These are phyloP conservation scores for Ceraceosorus guamensis DNA, from an alignment of 1,284 basidiomycete genomes.

Conservation along the genomic window DNA sequence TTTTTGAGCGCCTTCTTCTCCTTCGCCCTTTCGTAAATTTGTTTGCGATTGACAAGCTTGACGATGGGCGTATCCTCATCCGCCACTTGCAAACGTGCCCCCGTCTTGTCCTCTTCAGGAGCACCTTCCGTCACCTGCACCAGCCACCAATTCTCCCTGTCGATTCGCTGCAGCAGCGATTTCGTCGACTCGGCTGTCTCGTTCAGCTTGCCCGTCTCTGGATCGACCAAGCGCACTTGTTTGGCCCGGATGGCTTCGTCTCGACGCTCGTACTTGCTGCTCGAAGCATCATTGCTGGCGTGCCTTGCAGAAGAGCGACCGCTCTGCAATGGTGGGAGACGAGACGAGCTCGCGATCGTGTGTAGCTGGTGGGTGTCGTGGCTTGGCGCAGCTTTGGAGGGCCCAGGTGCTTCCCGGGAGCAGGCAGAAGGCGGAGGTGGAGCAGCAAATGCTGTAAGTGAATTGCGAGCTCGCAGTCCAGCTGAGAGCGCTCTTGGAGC, in stretches of 20 bases:
- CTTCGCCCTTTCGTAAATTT: conserved; percentile 35
- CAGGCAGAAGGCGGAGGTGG: too few species aligned
- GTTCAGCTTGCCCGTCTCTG: conserved; percentile 26
- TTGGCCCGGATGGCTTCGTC: conserved; percentile 6
- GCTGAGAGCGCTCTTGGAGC: too few species aligned
- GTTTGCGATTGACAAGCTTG: conserved; percentile 50
- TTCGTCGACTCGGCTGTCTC: conserved; percentile 18
- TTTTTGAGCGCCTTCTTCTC: conserved; percentile 17
- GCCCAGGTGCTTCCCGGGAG: too few species aligned
- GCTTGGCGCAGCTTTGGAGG: too few species aligned
- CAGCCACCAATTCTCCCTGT: conserved; percentile 28
- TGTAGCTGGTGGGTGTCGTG: too few species aligned
- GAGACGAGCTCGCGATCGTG: too few species aligned
- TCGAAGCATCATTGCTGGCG: too few species aligned
- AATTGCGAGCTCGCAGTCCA: too few species aligned
- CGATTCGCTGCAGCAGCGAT: conserved; percentile 29
- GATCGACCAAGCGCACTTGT: conserved; percentile 33
- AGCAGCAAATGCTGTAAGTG: too few species aligned
- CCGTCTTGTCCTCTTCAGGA: neutral
- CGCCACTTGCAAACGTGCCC: neutral
- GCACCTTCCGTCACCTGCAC: conserved; percentile 27
- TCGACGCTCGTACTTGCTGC: too few species aligned
- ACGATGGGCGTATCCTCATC: conserved; percentile 40
- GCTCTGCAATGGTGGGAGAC: too few species aligned
- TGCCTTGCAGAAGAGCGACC: too few species aligned